These are phyloP conservation scores for Aureobasidium sp. DNA, from an alignment of 2,329 filamentous ascomycete genomes.

Conservation along the genomic window DNA sequence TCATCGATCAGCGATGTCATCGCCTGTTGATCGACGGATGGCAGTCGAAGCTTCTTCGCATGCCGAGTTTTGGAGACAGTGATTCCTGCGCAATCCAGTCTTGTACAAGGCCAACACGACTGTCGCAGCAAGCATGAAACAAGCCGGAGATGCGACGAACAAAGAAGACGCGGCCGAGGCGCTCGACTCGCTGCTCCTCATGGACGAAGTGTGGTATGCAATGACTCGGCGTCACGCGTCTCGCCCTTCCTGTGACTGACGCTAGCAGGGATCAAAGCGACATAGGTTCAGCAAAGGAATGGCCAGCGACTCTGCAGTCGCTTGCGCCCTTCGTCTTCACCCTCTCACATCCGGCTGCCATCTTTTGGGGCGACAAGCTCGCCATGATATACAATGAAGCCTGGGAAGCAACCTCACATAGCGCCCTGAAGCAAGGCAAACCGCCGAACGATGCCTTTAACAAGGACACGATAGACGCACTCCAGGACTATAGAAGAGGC, in stretches of 20 bases:
- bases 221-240: not conserved
- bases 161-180: not conserved
- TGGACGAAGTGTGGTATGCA: slow-evolving; percentile 5
- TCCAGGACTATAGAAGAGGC: slow-evolving; percentile 26
- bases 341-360: slow-evolving; percentile 35
- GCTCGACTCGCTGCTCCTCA: not conserved
- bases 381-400: slow-evolving; percentile 35
- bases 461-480: slow-evolving; percentile 29
- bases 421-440: slow-evolving; percentile 31
- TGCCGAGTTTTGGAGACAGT: not conserved
- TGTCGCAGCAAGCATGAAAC: not conserved
- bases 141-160: not conserved
- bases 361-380: slow-evolving; percentile 37
- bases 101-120: not conserved
- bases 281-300: slow-evolving; percentile 30
- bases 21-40: not conserved
- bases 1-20: not conserved
- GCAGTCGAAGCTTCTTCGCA: not conserved
- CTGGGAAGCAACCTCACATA: slow-evolving; percentile 33
- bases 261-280: slow-evolving; percentile 18
- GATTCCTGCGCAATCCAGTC: not conserved
- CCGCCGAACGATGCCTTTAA: slow-evolving; percentile 28
- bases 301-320: slow-evolving; percentile 28
- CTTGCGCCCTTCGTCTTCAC: slow-evolving; percentile 30
- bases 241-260: not conserved